Conservation (phyloP, 805 yeast species). For the Suhomyces faveliae region DNA sequence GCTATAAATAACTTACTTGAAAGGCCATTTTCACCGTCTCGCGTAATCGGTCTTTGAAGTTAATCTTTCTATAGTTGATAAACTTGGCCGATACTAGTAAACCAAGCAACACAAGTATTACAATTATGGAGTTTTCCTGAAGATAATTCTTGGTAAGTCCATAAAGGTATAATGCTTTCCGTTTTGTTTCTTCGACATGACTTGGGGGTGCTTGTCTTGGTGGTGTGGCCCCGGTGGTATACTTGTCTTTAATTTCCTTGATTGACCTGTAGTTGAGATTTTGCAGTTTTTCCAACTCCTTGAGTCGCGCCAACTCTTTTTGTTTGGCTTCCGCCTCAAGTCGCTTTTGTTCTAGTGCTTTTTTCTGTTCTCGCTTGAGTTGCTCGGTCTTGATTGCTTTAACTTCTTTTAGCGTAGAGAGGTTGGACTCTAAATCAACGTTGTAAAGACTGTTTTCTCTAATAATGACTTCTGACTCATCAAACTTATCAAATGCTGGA, state of each 20-base stretch:
- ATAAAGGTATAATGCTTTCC: constrained; percentile 16
- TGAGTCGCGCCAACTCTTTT: constrained; percentile 12
- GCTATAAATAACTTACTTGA: constrained; percentile 37
- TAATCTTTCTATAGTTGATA: constrained; percentile 23
- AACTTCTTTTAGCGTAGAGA: constrained; percentile 13
- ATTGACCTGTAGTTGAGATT: constrained; percentile 30
- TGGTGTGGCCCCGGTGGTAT: constrained; percentile 2
- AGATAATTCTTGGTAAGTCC: constrained; percentile 22
- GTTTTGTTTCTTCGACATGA: constrained; percentile 10
- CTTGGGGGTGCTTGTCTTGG: neutral
- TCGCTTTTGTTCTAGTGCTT: constrained; percentile 21
- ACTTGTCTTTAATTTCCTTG: constrained; percentile 26
- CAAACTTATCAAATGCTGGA: constrained; percentile 27
- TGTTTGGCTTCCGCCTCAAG: constrained; percentile 20
- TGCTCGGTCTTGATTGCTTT: constrained; percentile 14
- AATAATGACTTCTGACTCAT: constrained; percentile 28
- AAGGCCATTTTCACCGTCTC: constrained; percentile 46
- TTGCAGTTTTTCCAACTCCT: constrained; percentile 17
- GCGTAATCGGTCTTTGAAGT: constrained; percentile 27
- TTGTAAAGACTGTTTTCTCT: constrained; percentile 16
- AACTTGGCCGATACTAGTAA: constrained; percentile 21
- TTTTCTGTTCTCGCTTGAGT: constrained; percentile 14
- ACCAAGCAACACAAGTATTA: constrained; percentile 22
- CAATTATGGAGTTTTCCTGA: constrained; percentile 27
- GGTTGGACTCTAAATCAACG: constrained; percentile 3